Evolutionary conservation across 768 basidiomycete genomes (phyloP), one percentile per base, ranked within the genome.

Genomic region (Polyporus arcularius): DNA sequence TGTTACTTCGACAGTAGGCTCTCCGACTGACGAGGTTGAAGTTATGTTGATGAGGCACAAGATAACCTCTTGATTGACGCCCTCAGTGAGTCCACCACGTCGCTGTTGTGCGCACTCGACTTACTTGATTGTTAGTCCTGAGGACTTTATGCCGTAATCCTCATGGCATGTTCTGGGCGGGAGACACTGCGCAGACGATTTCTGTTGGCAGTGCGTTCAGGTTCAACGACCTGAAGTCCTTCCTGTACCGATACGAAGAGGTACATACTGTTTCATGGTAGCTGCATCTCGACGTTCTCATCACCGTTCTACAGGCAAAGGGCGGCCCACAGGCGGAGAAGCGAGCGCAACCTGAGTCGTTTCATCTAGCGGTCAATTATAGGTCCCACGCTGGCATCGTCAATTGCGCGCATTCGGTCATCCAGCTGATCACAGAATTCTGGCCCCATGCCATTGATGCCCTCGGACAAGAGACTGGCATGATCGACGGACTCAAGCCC

Each of bases 121-220:
- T 26, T 26, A 26, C 21, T 26, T 26, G 21, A 26, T 26, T 2
- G 1, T 2, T 26, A 26, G 21, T 26, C 21, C 2, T 26, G 21
- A 26, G 21, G 21, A 26, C 21, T 26, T 26, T 26, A 26, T 26
- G 21, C 21, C 21, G 21, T 26, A 90, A 90, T 65, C 79, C 83
- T 0, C 74, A 87, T 55, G 89, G 89, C 0, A 72, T 90, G 21
- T 87, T 91, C 62, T 90, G 88, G 87, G 89, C 88, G 1, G 90
- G 90, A 0, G 90, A 92, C 67, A 90, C 90, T 0, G 88, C 90
- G 0, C 90, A 92, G 63, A 88, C 89, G 0, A 91, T 92, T 41
- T 85, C 87, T 0, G 80, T 82, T 0, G 90, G 89, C 2, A 88
- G 86, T 62, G 80, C 87, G 0, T 92, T 92, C 65, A 75, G 85